phyloP scores from a whole-genome alignment of 2,329 filamentous ascomycete species.

The Exophiala viscosa region DNA sequence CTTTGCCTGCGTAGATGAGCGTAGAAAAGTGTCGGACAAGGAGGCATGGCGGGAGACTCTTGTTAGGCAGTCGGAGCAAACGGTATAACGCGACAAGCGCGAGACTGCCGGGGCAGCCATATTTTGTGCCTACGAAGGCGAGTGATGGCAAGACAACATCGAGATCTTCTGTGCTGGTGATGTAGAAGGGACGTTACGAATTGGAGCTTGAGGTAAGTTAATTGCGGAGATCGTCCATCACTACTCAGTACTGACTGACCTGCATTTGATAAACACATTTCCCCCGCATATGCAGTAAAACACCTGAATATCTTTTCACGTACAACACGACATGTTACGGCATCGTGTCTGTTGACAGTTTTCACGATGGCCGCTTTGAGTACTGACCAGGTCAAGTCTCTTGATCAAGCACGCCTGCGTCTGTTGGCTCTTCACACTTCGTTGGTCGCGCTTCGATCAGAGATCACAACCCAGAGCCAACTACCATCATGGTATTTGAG shows the following conservation, averaged over 20 bases:
- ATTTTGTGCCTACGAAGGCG: slow-evolving; percentile 9
- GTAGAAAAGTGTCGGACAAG: slow-evolving; percentile 8
- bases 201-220: background rate
- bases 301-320: background rate
- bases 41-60: slow-evolving; percentile 11
- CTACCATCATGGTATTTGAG: slow-evolving; percentile 61
- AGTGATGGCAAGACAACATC: background rate
- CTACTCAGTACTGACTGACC: no score
- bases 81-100: slow-evolving; percentile 14
- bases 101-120: slow-evolving; percentile 22
- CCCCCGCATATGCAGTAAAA: background rate
- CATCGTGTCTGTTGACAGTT: background rate
- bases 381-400: slow-evolving; percentile 52
- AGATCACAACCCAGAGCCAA: slow-evolving; percentile 60
- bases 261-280: background rate
- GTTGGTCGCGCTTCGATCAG: slow-evolving; percentile 60
- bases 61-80: slow-evolving; percentile 19
- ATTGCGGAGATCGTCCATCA: background rate
- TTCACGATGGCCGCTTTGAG: slow-evolving; percentile 37
- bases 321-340: background rate
- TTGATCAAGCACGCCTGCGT: slow-evolving; percentile 68
- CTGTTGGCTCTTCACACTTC: slow-evolving; percentile 66
- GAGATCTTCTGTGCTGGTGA: background rate
- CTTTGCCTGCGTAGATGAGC: slow-evolving; percentile 20
- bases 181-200: background rate